Percentiles rank a stretch among this genome's conserved stretches.
Conservation (phyloP, 2,329 filamentous ascomycete species). For the Aspergillus proliferans region DNA sequence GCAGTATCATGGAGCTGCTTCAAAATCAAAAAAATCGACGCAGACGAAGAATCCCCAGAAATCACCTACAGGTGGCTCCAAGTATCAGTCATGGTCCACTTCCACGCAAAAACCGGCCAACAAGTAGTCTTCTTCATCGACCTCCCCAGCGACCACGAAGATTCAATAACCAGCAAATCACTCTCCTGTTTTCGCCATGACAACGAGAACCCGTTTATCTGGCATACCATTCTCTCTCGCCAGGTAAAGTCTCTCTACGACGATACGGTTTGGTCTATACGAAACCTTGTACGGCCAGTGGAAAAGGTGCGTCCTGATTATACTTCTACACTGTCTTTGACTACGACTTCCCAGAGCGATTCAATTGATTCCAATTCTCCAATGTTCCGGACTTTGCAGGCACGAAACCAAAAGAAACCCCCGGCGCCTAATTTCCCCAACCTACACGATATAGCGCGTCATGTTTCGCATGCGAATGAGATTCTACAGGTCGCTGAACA, state of each 20-base stretch:
- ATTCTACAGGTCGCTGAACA: conserved; percentile 26
- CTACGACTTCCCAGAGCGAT: too few species aligned
- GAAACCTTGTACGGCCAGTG: conserved; percentile 21
- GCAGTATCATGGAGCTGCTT: neutral
- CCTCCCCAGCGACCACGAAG: neutral
- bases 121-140: conserved; percentile 13
- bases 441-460: conserved; percentile 28
- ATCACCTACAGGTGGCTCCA: neutral
- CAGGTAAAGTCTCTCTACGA: conserved; percentile 19
- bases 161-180: too few species aligned
- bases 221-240: conserved; percentile 19
- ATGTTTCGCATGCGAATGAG: conserved; percentile 27
- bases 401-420: conserved; percentile 3
- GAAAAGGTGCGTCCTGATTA: conserved; percentile 20
- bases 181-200: neutral
- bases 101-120: conserved; percentile 4
- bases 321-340: too few species aligned
- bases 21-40: neutral
- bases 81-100: conserved; percentile 15
- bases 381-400: conserved; percentile 2
- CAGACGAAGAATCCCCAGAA: neutral
- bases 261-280: conserved; percentile 23
- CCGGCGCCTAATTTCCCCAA: conserved; percentile 14
- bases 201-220: conserved; percentile 12
- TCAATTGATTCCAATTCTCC: too few species aligned